A percentile compares a stretch with the other conserved stretches of the same genome.
Evolutionary conservation across 2,329 filamentous ascomycete genomes (phyloP).

Genomic region (Pseudocercospora macadamiae): DNA sequence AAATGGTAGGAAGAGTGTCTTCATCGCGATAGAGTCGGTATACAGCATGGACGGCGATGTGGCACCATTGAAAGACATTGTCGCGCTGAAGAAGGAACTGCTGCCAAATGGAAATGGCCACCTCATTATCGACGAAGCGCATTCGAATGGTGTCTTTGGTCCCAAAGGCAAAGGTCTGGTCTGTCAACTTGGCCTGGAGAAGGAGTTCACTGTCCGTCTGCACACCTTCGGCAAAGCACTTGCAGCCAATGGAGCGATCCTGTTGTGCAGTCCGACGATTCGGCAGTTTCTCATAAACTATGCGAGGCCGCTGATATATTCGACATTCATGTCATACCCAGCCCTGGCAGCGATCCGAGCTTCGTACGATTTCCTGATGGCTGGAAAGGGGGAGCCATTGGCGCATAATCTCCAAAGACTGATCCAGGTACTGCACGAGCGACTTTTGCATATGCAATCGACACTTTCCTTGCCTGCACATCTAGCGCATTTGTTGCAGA

Average conservation of each 20-base stretch:
- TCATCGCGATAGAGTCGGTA: constrained; percentile 70
- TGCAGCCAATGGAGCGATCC: constrained; percentile 66
- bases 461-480: constrained; percentile 33
- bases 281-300: constrained; percentile 74
- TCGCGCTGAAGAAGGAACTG: constrained; percentile 58
- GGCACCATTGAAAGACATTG: constrained; percentile 64
- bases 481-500: constrained; percentile 27
- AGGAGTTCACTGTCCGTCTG: constrained; percentile 60
- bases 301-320: constrained; percentile 74
- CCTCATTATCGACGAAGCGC: constrained; percentile 70
- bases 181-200: constrained; percentile 58
- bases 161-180: constrained; percentile 61
- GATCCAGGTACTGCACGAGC: constrained; percentile 50
- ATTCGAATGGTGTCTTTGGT: constrained; percentile 66
- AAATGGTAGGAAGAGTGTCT: constrained; percentile 56
- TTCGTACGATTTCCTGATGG: constrained; percentile 60
- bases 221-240: constrained; percentile 71
- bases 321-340: constrained; percentile 68
- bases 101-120: constrained; percentile 63
- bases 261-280: constrained; percentile 64
- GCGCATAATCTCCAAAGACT: constrained; percentile 52
- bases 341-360: constrained; percentile 62
- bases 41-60: constrained; percentile 87
- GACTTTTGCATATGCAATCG: constrained; percentile 46
- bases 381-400: constrained; percentile 51